These are phyloP conservation scores for Mercurialis annua DNA, from an alignment of 345 rosid genomes.

Conservation along the genomic window DNA sequence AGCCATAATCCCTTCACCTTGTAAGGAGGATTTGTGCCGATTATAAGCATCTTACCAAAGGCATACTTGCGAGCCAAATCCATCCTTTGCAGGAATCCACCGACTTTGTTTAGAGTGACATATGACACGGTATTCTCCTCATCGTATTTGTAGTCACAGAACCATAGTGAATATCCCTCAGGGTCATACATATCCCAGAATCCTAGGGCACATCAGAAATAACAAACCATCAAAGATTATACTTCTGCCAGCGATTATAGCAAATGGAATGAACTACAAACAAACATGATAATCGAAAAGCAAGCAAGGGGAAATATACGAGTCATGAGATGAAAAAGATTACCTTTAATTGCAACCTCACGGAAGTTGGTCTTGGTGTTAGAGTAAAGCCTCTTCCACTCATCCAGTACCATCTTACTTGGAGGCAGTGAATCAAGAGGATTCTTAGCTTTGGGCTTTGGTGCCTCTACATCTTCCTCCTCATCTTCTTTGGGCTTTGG, in stretches of 20 bases:
- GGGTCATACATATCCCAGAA: slow-evolving; percentile 99
- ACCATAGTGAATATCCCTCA: slow-evolving; percentile 97
- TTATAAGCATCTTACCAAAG: slow-evolving; percentile 93
- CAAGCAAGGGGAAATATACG: too few relatives aligned
- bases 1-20: slow-evolving; percentile 96
- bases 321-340: neutral
- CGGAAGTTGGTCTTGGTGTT: slow-evolving; percentile 97
- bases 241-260: too few relatives aligned
- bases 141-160: slow-evolving; percentile 95
- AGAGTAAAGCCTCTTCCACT: slow-evolving; percentile 98
- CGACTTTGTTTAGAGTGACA: slow-evolving; percentile 87
- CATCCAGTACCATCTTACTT: slow-evolving; percentile 88
- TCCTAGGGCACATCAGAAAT: slow-evolving; percentile 34
- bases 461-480: slow-evolving; percentile 40
- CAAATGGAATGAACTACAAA: neutral
- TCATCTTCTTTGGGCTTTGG: slow-evolving; percentile 65
- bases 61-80: slow-evolving; percentile 93
- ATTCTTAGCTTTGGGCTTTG: slow-evolving; percentile 67
- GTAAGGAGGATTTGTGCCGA: slow-evolving; percentile 75
- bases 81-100: slow-evolving; percentile 97
- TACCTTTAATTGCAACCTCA: slow-evolving; percentile 92
- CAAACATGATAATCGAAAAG: neutral
- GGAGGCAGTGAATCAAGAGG: slow-evolving; percentile 94
- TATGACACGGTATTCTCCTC: slow-evolving; percentile 89
- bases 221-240: neutral